Evolutionary conservation across 1,284 basidiomycete species (phyloP).

Genomic region (Puccinia brachypodii): DNA sequence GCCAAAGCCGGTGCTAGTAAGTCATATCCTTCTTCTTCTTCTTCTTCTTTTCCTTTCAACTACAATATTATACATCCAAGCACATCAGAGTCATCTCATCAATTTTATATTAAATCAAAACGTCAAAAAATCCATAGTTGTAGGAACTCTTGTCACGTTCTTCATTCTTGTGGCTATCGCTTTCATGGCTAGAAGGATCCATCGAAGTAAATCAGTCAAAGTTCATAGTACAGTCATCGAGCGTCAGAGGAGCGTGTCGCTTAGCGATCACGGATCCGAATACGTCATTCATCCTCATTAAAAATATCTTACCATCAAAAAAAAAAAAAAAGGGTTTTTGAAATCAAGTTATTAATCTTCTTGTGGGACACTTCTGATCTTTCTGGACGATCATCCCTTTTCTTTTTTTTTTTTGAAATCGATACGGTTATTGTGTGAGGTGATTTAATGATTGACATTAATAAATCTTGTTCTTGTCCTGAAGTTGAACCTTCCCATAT

Average conservation of each 20-base stretch:
- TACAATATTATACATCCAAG: no score
- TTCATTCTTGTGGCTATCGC: neutral
- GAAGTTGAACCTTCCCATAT: no score
- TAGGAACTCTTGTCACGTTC: neutral
- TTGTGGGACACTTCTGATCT: no score
- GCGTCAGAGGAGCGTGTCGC: neutral
- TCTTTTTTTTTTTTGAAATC: no score
- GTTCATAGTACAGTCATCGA: neutral
- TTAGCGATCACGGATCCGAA: neutral
- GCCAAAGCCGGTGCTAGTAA: constrained; percentile 17
- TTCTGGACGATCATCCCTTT: no score
- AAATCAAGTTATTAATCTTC: no score
- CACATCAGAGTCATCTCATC: no score
- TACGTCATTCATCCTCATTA: neutral
- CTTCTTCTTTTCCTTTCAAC: no score
- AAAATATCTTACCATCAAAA: neutral
- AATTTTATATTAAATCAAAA: neutral
- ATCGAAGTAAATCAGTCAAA: neutral
- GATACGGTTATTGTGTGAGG: no score
- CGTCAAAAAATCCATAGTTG: neutral
- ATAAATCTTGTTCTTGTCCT: no score
- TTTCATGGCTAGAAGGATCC: neutral
- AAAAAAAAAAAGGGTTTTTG: no score
- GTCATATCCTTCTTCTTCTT: neutral
- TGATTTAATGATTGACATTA: no score